These are phyloP conservation scores for Boletellus ananas DNA, from an alignment of 768 basidiomycete genomes.

Conservation along the genomic window DNA sequence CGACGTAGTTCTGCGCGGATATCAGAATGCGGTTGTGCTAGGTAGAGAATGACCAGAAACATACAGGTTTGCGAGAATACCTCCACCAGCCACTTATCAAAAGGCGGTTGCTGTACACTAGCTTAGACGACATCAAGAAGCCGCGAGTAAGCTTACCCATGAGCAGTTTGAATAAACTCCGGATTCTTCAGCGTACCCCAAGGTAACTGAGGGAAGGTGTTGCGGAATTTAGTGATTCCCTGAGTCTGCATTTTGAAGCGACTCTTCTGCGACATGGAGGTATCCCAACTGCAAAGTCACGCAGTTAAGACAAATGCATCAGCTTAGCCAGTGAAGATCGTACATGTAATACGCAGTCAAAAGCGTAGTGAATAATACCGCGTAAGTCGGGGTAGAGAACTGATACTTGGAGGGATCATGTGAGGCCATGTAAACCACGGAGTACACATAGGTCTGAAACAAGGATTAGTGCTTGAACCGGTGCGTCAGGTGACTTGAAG, in stretches of 20 bases:
- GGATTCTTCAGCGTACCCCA: constrained; percentile 81
- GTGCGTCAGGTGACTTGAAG: not conserved
- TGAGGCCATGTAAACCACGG: constrained; percentile 96
- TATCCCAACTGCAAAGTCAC: constrained; percentile 69
- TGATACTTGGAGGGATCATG: constrained; percentile 84
- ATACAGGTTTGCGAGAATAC: constrained; percentile 86
- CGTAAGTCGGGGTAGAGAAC: constrained; percentile 74
- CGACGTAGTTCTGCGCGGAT: constrained; percentile 75
- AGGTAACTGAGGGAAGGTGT: constrained; percentile 92
- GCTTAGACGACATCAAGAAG: constrained; percentile 4
- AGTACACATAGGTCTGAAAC: constrained; percentile 88
- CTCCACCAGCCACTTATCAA: constrained; percentile 94
- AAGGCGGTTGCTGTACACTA: constrained; percentile 69
- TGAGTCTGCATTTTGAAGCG: constrained; percentile 97
- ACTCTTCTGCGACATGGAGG: constrained; percentile 94
- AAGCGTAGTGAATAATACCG: constrained; percentile 70
- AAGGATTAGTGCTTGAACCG: not conserved
- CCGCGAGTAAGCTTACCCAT: constrained; percentile 55
- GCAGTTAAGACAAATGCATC: constrained; percentile 1
- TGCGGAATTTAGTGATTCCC: constrained; percentile 79
- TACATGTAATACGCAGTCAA: constrained; percentile 85
- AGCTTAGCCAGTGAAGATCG: constrained; percentile 18
- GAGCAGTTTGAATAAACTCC: constrained; percentile 86
- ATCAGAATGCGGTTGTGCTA: not conserved
- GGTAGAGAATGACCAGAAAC: constrained; percentile 21